Evolutionary conservation across 768 basidiomycete genomes (phyloP).

Genomic region (Antrodiella citrinella): DNA sequence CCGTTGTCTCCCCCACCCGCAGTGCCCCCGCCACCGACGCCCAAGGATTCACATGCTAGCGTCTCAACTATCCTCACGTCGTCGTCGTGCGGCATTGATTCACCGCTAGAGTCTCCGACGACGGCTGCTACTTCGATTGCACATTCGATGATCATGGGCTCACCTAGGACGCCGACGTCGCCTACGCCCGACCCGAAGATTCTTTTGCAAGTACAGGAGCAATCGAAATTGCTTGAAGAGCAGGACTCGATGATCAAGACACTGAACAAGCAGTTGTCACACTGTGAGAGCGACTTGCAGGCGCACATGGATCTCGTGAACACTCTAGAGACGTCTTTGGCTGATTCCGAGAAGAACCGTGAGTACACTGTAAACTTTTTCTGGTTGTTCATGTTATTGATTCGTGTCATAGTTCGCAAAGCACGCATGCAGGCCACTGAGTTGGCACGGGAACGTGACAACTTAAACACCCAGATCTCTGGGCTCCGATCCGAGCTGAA

Average conservation of each 20-base stretch:
- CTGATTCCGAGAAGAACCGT: conserved; percentile 92
- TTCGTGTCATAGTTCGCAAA: conserved; percentile 61
- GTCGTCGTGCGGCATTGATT: conserved; percentile 55
- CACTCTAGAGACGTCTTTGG: conserved; percentile 77
- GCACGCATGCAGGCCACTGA: conserved; percentile 92
- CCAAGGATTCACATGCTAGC: conserved; percentile 51
- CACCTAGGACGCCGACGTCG: conserved; percentile 1
- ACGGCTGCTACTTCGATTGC: conserved; percentile 41
- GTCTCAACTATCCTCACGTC: conserved; percentile 44
- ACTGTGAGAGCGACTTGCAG: conserved; percentile 87
- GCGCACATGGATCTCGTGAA: conserved; percentile 86
- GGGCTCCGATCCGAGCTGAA: conserved; percentile 63
- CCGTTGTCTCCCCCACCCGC: conserved; percentile 85
- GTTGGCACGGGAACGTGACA: conserved; percentile 78
- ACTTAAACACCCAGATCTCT: conserved; percentile 55
- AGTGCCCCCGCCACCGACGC: conserved; percentile 78
- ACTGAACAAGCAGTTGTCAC: conserved; percentile 87
- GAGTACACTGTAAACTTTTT: no score
- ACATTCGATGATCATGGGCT: conserved; percentile 17
- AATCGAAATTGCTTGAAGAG: conserved; percentile 70
- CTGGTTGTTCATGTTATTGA: background rate
- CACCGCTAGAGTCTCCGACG: conserved; percentile 55
- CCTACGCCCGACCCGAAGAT: conserved; percentile 49
- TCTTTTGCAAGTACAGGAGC: conserved; percentile 56
- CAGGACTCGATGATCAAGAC: conserved; percentile 90